These are phyloP conservation scores for Thecaphora thlaspeos DNA, from an alignment of 1,284 basidiomycete species.

Conservation along the genomic window DNA sequence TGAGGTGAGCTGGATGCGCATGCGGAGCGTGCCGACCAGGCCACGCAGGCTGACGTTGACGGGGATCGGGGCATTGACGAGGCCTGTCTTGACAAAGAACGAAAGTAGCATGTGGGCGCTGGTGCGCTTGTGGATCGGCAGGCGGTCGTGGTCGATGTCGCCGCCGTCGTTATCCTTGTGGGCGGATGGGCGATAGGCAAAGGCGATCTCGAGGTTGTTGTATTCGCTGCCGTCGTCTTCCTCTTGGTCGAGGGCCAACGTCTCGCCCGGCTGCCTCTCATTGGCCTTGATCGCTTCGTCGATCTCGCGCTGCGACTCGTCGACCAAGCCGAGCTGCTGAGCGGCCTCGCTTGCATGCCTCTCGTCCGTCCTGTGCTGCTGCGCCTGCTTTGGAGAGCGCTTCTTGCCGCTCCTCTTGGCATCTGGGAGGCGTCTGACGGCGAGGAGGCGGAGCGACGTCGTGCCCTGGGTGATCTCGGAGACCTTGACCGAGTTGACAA, in stretches of 20 bases:
- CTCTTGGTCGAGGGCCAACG: background rate
- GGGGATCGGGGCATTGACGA: constrained; percentile 9
- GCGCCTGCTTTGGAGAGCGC: constrained; percentile 6
- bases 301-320: constrained; percentile 1
- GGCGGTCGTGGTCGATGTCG: background rate
- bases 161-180: background rate
- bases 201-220: constrained; percentile 22
- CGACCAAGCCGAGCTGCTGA: constrained; percentile 1
- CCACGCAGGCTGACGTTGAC: constrained; percentile 20
- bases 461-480: constrained; percentile 35
- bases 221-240: constrained; percentile 8
- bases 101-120: constrained; percentile 19
- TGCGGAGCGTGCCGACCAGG: constrained; percentile 14
- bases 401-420: constrained; percentile 1
- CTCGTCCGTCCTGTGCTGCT: background rate
- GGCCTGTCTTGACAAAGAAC: constrained; percentile 12
- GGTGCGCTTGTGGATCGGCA: constrained; percentile 1
- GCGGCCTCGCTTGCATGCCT: constrained; percentile 1
- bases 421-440: constrained; percentile 25
- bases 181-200: constrained; percentile 13
- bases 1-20: constrained; percentile 16
- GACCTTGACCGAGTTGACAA: constrained; percentile 43
- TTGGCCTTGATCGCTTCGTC: background rate
- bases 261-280: background rate
- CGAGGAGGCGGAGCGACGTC: constrained; percentile 36